A percentile compares a stretch with the other conserved stretches of the same genome.
Evolutionary conservation across 164 flowering plant genomes (phyloP).

Genomic region (Sedum album): DNA sequence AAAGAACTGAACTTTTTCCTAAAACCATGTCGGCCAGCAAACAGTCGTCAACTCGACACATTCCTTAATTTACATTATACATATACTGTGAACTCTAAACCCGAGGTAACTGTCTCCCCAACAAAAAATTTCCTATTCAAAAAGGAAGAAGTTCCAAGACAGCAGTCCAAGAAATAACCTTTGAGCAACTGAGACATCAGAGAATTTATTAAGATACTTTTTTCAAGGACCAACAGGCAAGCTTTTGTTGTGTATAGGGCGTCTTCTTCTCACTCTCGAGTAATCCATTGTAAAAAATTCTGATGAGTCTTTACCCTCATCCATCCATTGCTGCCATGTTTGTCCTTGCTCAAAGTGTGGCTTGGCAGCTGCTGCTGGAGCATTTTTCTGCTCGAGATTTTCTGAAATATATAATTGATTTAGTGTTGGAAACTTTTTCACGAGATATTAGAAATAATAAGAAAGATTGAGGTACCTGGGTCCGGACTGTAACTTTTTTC

Average conservation of each 20-base stretch:
- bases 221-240: conserved; percentile 25
- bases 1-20: background rate
- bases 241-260: conserved; percentile 40
- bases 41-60: background rate
- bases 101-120: background rate
- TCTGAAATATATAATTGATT: background rate
- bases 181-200: background rate
- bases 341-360: conserved; percentile 1
- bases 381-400: background rate
- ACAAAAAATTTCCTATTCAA: background rate
- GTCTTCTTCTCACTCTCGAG: conserved; percentile 24
- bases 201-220: conserved; percentile 3
- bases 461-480: background rate
- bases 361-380: background rate
- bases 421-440: background rate
- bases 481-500: background rate
- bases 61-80: background rate
- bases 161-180: background rate
- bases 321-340: conserved; percentile 25
- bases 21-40: conserved; percentile 1
- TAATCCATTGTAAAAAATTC: conserved; percentile 38
- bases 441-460: background rate
- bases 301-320: conserved; percentile 19
- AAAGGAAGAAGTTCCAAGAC: background rate
- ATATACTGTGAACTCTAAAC: background rate